Percentiles rank a stretch among this genome's conserved stretches.
Evolutionary conservation across 345 rosid species (phyloP).

Genomic region (Cochlearia excelsa): DNA sequence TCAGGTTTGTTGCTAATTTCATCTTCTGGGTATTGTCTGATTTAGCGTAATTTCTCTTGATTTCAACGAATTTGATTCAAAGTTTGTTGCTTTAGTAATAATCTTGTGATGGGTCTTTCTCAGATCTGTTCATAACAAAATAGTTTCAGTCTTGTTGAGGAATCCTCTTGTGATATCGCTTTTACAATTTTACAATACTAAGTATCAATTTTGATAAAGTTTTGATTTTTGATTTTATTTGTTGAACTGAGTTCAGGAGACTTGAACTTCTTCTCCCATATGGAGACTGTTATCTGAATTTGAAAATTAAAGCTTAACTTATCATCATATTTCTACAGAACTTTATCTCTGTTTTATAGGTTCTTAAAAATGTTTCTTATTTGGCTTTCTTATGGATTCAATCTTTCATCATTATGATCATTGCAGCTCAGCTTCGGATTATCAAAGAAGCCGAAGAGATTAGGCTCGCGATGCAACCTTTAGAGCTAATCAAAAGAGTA

Average conservation of each 20-base stretch:
- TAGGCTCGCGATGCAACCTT: slow-evolving; percentile 78
- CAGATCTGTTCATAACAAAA: slow-evolving; percentile 19
- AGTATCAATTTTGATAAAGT: not conserved
- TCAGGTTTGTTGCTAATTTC: slow-evolving; percentile 43
- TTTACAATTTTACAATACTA: too few relatives aligned
- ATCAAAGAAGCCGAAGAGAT: slow-evolving; percentile 80
- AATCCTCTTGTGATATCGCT: too few relatives aligned
- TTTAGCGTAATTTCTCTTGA: not conserved
- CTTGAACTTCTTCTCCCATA: not conserved
- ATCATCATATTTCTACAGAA: not conserved
- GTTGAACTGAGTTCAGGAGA: slow-evolving; percentile 4
- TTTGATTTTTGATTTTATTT: not conserved
- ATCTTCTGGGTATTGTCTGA: slow-evolving; percentile 6
- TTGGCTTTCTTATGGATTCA: not conserved
- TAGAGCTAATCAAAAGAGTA: slow-evolving; percentile 81
- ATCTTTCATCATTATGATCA: slow-evolving; percentile 4
- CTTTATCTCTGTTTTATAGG: not conserved
- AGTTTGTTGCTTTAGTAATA: slow-evolving; percentile 23
- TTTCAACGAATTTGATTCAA: slow-evolving; percentile 10
- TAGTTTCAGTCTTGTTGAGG: not conserved
- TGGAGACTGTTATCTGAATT: slow-evolving; percentile 1
- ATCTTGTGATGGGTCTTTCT: slow-evolving; percentile 15
- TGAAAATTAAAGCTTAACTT: not conserved
- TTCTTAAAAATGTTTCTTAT: not conserved
- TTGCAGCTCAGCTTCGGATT: slow-evolving; percentile 54